These are phyloP conservation scores for Meira miltonrushii DNA, from an alignment of 1,284 basidiomycete species.

Conservation along the genomic window DNA sequence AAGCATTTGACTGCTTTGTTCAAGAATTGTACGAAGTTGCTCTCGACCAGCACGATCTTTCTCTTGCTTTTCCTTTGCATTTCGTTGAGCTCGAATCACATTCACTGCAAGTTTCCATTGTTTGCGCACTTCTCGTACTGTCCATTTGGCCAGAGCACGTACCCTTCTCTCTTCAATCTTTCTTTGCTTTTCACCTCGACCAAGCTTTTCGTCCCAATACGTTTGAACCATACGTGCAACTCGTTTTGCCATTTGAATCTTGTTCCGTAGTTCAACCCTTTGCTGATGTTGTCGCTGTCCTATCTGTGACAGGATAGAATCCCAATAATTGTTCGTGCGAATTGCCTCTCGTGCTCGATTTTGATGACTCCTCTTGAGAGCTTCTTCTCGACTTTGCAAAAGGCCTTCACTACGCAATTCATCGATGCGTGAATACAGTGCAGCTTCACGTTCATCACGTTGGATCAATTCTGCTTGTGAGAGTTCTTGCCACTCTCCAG, in stretches of 20 bases:
- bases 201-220: constrained; percentile 71
- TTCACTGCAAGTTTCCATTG: constrained; percentile 88
- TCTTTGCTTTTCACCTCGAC: constrained; percentile 62
- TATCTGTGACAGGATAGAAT: constrained; percentile 21
- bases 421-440: constrained; percentile 25
- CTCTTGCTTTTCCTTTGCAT: constrained; percentile 62
- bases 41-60: constrained; percentile 68
- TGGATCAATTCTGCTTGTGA: constrained; percentile 8
- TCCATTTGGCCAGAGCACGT: constrained; percentile 66
- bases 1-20: constrained; percentile 80
- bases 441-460: constrained; percentile 19
- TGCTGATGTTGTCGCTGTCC: constrained; percentile 21
- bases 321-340: constrained; percentile 12
- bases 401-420: constrained; percentile 20
- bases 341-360: constrained; percentile 21
- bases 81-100: constrained; percentile 69
- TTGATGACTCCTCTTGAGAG: background rate
- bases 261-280: constrained; percentile 27
- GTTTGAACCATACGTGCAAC: constrained; percentile 66
- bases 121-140: constrained; percentile 65
- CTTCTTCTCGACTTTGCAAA: constrained; percentile 5
- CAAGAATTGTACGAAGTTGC: constrained; percentile 82
- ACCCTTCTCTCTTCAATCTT: constrained; percentile 66
- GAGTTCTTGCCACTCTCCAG: constrained; percentile 25
- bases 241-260: constrained; percentile 53